Percentiles rank a stretch among this genome's conserved stretches.
phyloP scores from a whole-genome alignment of 768 basidiomycete genomes.

The Tephrocybe sp. region DNA sequence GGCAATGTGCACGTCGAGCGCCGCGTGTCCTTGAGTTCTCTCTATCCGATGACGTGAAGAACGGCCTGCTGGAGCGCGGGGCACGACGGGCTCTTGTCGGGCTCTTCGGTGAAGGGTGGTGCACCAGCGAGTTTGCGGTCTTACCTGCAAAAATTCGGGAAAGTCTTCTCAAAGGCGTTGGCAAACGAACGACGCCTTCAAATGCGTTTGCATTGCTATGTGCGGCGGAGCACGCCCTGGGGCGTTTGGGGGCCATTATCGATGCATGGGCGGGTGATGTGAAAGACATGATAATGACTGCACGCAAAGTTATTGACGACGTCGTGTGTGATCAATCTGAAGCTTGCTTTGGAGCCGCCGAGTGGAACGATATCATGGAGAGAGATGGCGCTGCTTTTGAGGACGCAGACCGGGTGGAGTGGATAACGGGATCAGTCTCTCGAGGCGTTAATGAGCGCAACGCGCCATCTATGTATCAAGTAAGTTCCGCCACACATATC shows the following conservation, averaged over 20 bases:
- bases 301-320: slow-evolving; percentile 63
- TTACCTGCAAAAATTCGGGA: slow-evolving; percentile 68
- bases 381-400: slow-evolving; percentile 73
- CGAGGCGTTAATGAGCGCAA: slow-evolving; percentile 63
- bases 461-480: slow-evolving; percentile 79
- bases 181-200: slow-evolving; percentile 61
- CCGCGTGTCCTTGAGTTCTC: slow-evolving; percentile 87
- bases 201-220: slow-evolving; percentile 73
- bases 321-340: slow-evolving; percentile 60
- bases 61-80: slow-evolving; percentile 66
- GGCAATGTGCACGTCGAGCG: slow-evolving; percentile 77
- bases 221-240: slow-evolving; percentile 60
- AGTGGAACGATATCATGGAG: slow-evolving; percentile 78
- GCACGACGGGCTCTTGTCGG: slow-evolving; percentile 77
- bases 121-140: slow-evolving; percentile 73
- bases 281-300: slow-evolving; percentile 64
- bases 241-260: slow-evolving; percentile 53
- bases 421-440: slow-evolving; percentile 66
- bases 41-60: slow-evolving; percentile 72
- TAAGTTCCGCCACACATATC: slow-evolving; percentile 21
- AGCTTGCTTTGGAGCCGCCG: slow-evolving; percentile 62
- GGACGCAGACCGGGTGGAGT: slow-evolving; percentile 76
- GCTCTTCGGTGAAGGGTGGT: slow-evolving; percentile 90
- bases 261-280: slow-evolving; percentile 74
- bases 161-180: slow-evolving; percentile 69